Conservation (phyloP, 2,329 filamentous ascomycete genomes). For the Hymenoscyphus albidus region DNA sequence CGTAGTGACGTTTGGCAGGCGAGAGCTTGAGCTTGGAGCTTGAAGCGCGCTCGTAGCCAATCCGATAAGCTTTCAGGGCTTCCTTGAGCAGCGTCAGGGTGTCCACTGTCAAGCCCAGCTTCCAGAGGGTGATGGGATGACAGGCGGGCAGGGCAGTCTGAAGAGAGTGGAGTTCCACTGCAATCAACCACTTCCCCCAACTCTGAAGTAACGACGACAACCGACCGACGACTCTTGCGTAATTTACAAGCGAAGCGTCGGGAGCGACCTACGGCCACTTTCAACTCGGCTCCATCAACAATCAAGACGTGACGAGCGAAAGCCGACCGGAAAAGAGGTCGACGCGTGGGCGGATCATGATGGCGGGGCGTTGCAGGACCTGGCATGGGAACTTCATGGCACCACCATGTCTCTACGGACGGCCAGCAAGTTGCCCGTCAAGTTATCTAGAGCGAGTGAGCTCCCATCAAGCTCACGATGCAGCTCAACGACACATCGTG, state of each 20-base stretch:
- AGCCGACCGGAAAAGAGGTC: background rate
- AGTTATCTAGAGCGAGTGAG: background rate
- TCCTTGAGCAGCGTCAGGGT: background rate
- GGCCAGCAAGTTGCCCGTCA: background rate
- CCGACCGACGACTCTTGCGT: too few species aligned
- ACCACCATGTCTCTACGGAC: background rate
- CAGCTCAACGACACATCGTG: background rate
- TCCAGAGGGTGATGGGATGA: background rate
- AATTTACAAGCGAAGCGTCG: background rate
- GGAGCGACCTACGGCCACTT: background rate
- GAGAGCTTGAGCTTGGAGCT: too few species aligned
- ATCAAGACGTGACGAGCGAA: background rate
- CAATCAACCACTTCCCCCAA: background rate
- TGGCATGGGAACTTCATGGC: too few species aligned
- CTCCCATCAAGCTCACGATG: background rate
- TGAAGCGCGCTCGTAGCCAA: background rate
- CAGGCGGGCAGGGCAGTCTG: background rate
- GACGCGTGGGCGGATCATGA: background rate
- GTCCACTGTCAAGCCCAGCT: too few species aligned
- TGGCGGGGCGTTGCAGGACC: background rate
- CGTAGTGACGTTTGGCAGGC: too few species aligned
- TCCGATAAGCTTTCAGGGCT: background rate
- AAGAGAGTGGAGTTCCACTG: background rate
- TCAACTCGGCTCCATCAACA: background rate
- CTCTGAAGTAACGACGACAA: slow-evolving; percentile 1